Percentiles rank a stretch among this genome's conserved stretches.
These are phyloP conservation scores for Plectosphaerella sp. DNA, from an alignment of 2,329 filamentous ascomycete genomes.

Conservation along the genomic window DNA sequence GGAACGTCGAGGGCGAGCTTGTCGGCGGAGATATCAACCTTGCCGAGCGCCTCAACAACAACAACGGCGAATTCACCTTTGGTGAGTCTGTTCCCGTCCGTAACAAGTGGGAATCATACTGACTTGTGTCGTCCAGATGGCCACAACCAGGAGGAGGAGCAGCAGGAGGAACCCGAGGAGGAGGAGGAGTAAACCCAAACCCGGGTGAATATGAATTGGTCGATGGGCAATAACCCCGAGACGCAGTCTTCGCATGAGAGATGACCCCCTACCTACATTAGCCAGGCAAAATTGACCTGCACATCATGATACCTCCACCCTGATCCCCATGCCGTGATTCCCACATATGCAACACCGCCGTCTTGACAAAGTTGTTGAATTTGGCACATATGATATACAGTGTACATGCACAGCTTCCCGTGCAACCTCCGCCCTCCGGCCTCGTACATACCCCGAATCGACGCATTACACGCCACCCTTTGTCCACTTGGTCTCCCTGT, in stretches of 20 bases:
- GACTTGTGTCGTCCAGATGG: neutral
- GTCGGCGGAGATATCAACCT: conserved; percentile 47
- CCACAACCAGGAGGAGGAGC: neutral
- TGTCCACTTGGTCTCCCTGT: conserved; percentile 39
- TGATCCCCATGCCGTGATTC: too few species aligned
- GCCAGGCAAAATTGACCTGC: too few species aligned
- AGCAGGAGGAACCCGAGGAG: neutral
- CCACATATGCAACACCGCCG: too few species aligned
- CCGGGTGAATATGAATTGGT: neutral
- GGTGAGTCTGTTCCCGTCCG: neutral
- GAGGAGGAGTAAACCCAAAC: neutral
- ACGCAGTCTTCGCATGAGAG: neutral
- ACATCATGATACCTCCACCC: too few species aligned
- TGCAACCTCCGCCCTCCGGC: conserved; percentile 6
- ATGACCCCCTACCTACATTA: too few species aligned
- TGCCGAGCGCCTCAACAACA: conserved; percentile 48
- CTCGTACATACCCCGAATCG: neutral
- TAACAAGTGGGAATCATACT: neutral
- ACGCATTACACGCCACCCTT: conserved; percentile 28
- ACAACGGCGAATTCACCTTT: conserved; percentile 40
- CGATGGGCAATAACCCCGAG: neutral
- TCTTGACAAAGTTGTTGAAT: neutral
- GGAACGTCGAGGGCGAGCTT: conserved; percentile 34
- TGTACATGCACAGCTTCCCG: conserved; percentile 12
- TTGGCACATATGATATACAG: conserved; percentile 12